Percentiles rank a stretch among this genome's conserved stretches.
phyloP scores from a whole-genome alignment of 106 monocot species.

The Allium cepa region DNA sequence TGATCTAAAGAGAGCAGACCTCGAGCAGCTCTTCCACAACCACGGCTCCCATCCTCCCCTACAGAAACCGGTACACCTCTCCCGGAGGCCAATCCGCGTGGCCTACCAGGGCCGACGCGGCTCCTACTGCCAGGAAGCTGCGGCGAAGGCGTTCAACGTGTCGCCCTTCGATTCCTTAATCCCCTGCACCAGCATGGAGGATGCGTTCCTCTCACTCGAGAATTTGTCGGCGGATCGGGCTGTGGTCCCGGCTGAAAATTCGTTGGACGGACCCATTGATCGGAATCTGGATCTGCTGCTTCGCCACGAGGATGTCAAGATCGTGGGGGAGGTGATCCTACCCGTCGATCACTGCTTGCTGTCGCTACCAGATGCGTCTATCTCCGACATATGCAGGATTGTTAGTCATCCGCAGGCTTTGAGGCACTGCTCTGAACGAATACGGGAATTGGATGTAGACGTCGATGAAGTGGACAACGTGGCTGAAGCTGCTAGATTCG shows the following conservation, averaged over 20 bases:
- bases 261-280: slow-evolving; percentile 55
- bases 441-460: slow-evolving; percentile 25
- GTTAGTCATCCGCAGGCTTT: slow-evolving; percentile 68
- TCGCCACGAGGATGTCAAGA: slow-evolving; percentile 40
- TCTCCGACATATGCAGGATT: slow-evolving; percentile 30
- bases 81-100: slow-evolving; percentile 40
- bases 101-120: slow-evolving; percentile 65
- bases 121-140: slow-evolving; percentile 76
- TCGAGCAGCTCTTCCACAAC: slow-evolving; percentile 33
- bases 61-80: slow-evolving; percentile 39
- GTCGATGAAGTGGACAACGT: slow-evolving; percentile 48
- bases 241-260: slow-evolving; percentile 66
- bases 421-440: slow-evolving; percentile 32
- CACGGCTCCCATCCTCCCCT: slow-evolving; percentile 33
- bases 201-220: slow-evolving; percentile 43
- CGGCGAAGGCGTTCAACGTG: slow-evolving; percentile 29
- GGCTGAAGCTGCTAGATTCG: slow-evolving; percentile 38
- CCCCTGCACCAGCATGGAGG: slow-evolving; percentile 40
- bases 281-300: slow-evolving; percentile 66
- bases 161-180: slow-evolving; percentile 13
- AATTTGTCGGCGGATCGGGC: slow-evolving; percentile 49
- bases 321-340: slow-evolving; percentile 52
- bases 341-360: slow-evolving; percentile 75
- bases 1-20: neutral
- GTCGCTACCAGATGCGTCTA: slow-evolving; percentile 7